Evolutionary conservation across 805 yeast genomes (phyloP), one percentile per base, ranked within the genome.

Genomic region (Zygoascus bituminiphila): DNA sequence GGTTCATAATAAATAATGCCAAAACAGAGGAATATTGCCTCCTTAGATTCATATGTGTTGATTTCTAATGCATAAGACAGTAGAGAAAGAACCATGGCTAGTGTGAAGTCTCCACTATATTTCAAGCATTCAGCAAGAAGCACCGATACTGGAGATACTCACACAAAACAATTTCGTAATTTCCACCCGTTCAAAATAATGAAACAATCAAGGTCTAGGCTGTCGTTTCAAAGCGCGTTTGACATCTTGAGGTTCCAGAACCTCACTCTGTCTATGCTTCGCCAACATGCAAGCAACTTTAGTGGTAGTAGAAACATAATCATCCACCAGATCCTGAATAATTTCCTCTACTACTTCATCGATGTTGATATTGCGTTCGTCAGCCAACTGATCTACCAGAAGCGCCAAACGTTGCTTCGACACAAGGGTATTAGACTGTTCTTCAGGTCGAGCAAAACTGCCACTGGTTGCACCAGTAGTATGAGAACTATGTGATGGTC

Each of bases 251-350:
- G 41, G 19, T 12, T 35, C 38, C 12, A 44, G n/a, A 14, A 10
- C 19, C 10, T 44, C 47, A 26, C 40, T 26, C 8, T 23, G n/a
- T 20, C 47, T 10, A 23, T 44, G 41, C 19, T 44, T 44, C 9
- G 47, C 47, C 42, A 44, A 20, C 35, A 33, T 19, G 19, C 47
- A 44, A 15, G 47, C 47, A 5, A 33, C 29, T n/a, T 24, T 21
- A 6, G 47, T 36, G 19, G 40, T 24, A n/a, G 20, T 36, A 14
- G 29, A 2, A 6, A 44, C 42, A 36, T 33, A 44, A 12, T 44
- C 47, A n/a, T 23, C 42, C 21, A 36, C 42, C 31, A 44, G 8
- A 36, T 44, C 47, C 29, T 44, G 47, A 8, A 44, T 20, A 3
- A 44, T 33, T 17, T 44, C 47, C 20, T 24, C 40, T 2, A 24